Base-by-base conservation (phyloP, 768 basidiomycete species). In the Boletus edulis region DNA sequence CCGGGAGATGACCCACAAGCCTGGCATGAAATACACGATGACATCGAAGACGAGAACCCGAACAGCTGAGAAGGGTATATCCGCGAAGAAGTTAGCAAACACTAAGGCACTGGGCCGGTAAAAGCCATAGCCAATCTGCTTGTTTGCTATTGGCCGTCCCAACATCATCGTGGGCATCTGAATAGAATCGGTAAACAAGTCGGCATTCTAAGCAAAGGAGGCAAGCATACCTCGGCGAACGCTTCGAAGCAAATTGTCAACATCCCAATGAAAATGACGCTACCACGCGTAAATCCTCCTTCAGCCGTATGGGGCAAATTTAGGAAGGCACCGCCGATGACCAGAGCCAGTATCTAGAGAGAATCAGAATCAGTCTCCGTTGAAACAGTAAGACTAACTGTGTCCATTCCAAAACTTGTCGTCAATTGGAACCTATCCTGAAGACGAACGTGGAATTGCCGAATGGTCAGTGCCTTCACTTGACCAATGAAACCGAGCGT, bases 251-350 rank as follows among this genome's bases (percentile, higher is more conserved):
- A 81, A 44, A 83, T 84, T 0, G 84, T 81, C 42, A 94, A 69
- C 54, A 91, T 69, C 15, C 83, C 83, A 38, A 78, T 71, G 67
- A 94, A 94, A 49, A 95, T 81, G 31, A 93, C 83, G 71, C 89
- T 79, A 44, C 91, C 91, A 58, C 93, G 83, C 24, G 92, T 93
- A 73, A 97, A 97, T 0, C 87, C 90, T 32, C 94, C 94, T 40
- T 80, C 78, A 7, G 93, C 82, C 0, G 87, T 86, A 14, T 78
- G 63, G 2, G 91, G 89, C 46, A 88, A 79, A 46, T 87, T 82
- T 63, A 85, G 83, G 75, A 83, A 96, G 9, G 86, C 82, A 9
- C 79, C 84, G 35, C 92, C 92, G 60, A 89, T 75, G 40, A 90
- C 78, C 44, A 90, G 63, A n/a, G 84, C 54, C 5, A 58, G 40